A percentile compares a stretch with the other conserved stretches of the same genome.
Conservation (phyloP, 2,329 filamentous ascomycete species). For the Drechslerella coelobrocha region DNA sequence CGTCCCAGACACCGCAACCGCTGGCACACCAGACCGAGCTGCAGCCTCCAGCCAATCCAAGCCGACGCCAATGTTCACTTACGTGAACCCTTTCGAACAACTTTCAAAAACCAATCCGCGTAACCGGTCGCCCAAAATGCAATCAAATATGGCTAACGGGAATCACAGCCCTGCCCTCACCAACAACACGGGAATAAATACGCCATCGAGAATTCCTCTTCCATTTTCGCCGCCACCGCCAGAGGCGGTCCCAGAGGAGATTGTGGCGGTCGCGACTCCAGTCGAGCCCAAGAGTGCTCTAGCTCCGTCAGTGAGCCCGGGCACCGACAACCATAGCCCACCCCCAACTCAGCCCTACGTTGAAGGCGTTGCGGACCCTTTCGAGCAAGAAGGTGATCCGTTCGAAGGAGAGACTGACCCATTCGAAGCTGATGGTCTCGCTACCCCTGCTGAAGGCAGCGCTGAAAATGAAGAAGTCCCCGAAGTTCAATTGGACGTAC, state of each 20-base stretch:
- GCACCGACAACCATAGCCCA: conserved; percentile 32
- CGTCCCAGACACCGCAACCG: conserved; percentile 39
- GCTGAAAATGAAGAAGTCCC: conserved; percentile 65
- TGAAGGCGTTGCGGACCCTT: conserved; percentile 42
- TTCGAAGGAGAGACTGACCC: conserved; percentile 44
- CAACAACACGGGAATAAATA: conserved; percentile 54
- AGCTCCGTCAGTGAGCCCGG: conserved; percentile 64
- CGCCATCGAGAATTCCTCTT: conserved; percentile 43
- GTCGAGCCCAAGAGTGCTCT: conserved; percentile 67
- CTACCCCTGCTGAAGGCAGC: conserved; percentile 25
- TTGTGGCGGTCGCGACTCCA: conserved; percentile 2
- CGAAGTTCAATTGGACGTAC: conserved; percentile 59
- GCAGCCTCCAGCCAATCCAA: conserved; percentile 57
- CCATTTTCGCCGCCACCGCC: conserved; percentile 37
- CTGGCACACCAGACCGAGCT: conserved; percentile 53
- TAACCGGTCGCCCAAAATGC: conserved; percentile 63
- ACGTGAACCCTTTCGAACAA: conserved; percentile 75
- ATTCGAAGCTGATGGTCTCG: conserved; percentile 19
- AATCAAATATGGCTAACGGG: conserved; percentile 51
- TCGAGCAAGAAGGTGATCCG: conserved; percentile 37
- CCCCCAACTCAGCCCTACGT: conserved; percentile 46
- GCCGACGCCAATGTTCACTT: conserved; percentile 67
- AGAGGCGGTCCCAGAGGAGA: conserved; percentile 19
- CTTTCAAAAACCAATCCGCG: conserved; percentile 71
- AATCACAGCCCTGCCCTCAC: conserved; percentile 56